Evolutionary conservation across 768 basidiomycete species (phyloP), one percentile per base, ranked within the genome.

Genomic region (Gymnopilus dilepis): DNA sequence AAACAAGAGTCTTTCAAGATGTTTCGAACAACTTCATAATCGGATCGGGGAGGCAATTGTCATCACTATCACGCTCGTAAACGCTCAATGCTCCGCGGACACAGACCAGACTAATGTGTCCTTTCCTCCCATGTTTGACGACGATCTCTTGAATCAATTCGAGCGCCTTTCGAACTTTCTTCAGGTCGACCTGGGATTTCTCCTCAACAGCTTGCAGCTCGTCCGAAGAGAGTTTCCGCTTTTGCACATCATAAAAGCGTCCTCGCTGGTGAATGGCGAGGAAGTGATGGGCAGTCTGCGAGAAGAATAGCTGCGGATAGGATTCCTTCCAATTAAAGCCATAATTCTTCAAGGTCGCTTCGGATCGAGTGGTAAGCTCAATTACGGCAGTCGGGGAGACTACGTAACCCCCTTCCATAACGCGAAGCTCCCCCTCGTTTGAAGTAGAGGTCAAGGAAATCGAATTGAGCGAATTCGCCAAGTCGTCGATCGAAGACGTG

Each of bases 291-390:
- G 80, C 74, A 0, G 88, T 91, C 68, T 88, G 86, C 6, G 91
- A 90, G 57, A 92, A 80, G 69, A 82, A 87, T 12, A 91, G 73
- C 68, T 91, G 90, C 0, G 86, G 84, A 70, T 86, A 90, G 1
- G 77, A 74, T 12, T 89, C 87, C 28, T 67, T 75, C 88, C 88
- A 91, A 66, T 88, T 77, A 60, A 77, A 76, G 4, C 69, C 65
- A 8, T 63, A 43, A 31, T 21, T 55, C 31, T 59, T 60, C 37
- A 69, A 66, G 48, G 69, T 75, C 15, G 57, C 70, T 28, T 71
- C 67, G 6, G 79, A 76, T 34, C 79, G 77, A 2, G 84, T 84
- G 17, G 77, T 78, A 19, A 85, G 68, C 65, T 86, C 83, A 34
- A 85, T 67, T 53, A 82, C 73, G 6, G 79, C 67, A 0, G 79